A percentile compares a stretch with the other conserved stretches of the same genome.
These are phyloP conservation scores for Candida quercuum DNA, from an alignment of 805 yeast species.

Conservation along the genomic window DNA sequence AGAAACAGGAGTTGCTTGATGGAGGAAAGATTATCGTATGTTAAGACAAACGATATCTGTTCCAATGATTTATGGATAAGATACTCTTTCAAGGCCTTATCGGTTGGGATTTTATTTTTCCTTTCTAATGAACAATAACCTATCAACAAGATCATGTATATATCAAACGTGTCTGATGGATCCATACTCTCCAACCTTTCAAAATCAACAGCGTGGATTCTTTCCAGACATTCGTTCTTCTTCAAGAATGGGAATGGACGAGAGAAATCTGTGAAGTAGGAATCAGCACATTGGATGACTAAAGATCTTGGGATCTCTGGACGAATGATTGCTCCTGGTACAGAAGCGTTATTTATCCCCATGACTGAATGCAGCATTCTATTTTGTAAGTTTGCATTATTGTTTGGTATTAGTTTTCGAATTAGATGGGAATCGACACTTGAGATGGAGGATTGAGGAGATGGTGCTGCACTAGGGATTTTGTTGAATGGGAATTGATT, in stretches of 20 bases:
- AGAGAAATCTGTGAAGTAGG: constrained; percentile 7
- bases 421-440: not conserved
- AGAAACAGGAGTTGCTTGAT: constrained; percentile 37
- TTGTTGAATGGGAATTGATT: not conserved
- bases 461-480: not conserved
- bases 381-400: not conserved
- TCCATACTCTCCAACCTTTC: constrained; percentile 20
- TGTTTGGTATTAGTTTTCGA: not conserved
- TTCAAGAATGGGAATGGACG: constrained; percentile 8
- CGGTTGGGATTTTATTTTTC: constrained; percentile 30
- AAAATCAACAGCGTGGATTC: constrained; percentile 31
- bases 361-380: not conserved
- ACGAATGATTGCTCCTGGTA: not conserved
- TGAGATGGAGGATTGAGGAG: not conserved
- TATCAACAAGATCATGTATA: constrained; percentile 48
- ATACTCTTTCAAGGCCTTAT: constrained; percentile 34
- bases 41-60: constrained; percentile 31
- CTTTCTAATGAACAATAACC: constrained; percentile 47
- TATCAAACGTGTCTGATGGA: constrained; percentile 34
- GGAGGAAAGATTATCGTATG: constrained; percentile 34
- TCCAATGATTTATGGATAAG: constrained; percentile 38
- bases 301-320: constrained; percentile 3
- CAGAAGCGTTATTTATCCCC: not conserved
- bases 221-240: constrained; percentile 21
- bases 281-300: constrained; percentile 6